Base-by-base conservation (phyloP, 345 rosid species). In the Eutrema japonicum region DNA sequence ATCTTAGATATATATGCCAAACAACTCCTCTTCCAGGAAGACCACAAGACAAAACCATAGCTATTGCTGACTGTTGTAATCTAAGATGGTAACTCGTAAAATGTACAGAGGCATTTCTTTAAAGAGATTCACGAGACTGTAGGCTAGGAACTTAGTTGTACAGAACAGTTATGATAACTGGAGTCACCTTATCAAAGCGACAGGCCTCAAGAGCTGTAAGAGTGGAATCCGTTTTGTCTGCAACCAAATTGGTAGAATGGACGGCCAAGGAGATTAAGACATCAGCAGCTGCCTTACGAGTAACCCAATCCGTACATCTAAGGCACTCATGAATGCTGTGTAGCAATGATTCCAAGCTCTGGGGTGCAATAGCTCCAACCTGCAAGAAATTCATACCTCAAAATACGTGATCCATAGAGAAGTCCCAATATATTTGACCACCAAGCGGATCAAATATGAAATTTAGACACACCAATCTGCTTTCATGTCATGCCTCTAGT, bases 251-350 rank as follows among this genome's bases (percentile, higher is more conserved):
- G 69, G 85, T 88, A 72, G 97, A 95, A 87, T 92, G 88, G 68
- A 86, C 61, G 26, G 92, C 99, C 72, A 95, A 67, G 58, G 94
- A 82, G 73, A 61, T 85, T 76, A 95, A 79, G 26, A 88, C 79
- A 82, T 95, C 99, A 62, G 96, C 86, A 72, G 98, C 96, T 58
- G 98, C 97, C 70, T 95, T 95, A 22, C 98, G 96, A 36, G 97
- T 88, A 32, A 83, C 89, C 99, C 98, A 95, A 82, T 95, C 94
- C 36, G 97, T 72, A 85, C 87, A 88, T 56, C 86, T 84, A 52
- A 95, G 90, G 74, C 96, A 90, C 45, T 92, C 97, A 67, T 87
- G 91, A 68, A 92, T 90, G 77, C 86, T 83, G 70, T 92, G 89
- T 71, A 95, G 72, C 84, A 95, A 80, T 33, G 89, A 75, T 7